Base-by-base conservation (phyloP, 257 asterid genomes). In the Przewalskia tangutica region DNA sequence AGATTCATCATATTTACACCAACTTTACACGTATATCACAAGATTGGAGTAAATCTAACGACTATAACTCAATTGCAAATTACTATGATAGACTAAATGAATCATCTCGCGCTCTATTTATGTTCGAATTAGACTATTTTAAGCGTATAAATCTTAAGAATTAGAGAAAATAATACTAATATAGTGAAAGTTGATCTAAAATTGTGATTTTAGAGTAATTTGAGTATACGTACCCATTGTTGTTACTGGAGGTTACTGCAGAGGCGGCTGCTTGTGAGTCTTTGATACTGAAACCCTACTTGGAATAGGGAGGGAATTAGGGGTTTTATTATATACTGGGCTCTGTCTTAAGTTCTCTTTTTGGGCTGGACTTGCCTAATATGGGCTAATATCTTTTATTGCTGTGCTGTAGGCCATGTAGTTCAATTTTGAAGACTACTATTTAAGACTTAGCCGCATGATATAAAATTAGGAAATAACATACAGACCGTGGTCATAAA, bases 211-310 rank as follows among this genome's bases (percentile, higher is more conserved):
- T 14, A 55, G 60, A 55, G 60, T 16, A 17, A 7, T 11, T 23
- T 48, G 27, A 50, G 27, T 23, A 75, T 46, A 80, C 83, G n/a
- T 18, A 80, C 83, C 77, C 83, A 80, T 80, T 44, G 83, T 71
- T 63, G 83, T 8, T 80, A 46, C 7, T 23, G 55, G 44, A 32
- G 23, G 7, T 60, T n/a, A 1, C 58, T 79, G 68, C 44, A n/a
- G 38, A 40, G 36, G 56, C 46, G n/a, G 82, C 59, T 46, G 56
- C 54, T 12, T 16, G 7, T 1, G 53, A 66, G 13, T 38, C 3
- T 0, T 20, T n/a, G 48, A 53, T 50, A 18, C 56, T 42, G 73
- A 59, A 79, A 79, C 82, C 82, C 82, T 79, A 68, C 0, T 17
- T 68, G 34, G 10, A n/a, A 0, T n/a, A 42, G 0, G 1, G n/a